Evolutionary conservation across 2,329 filamentous ascomycete genomes (phyloP), one percentile per base, ranked within the genome.

Genomic region (Neoscytalidium dimidiatum): DNA sequence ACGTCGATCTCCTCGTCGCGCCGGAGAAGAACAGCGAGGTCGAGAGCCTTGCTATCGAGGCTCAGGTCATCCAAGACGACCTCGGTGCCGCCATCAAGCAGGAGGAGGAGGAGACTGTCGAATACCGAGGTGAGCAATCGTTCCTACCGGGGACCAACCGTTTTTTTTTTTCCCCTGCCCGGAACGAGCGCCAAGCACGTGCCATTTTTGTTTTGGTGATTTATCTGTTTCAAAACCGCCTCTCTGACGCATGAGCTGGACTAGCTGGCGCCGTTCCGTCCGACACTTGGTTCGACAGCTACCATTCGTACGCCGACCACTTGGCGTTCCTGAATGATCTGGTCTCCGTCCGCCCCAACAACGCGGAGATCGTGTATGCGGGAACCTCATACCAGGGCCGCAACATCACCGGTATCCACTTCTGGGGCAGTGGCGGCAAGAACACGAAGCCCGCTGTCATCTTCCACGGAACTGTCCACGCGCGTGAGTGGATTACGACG

Each of bases 401-500:
- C 23, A 66, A 68, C 17, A 64, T 77, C 49, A 76, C 72, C 26
- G 75, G 75, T 43, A 77, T 77, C 62, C 75, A 77, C 49, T 76
- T 77, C 67, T 77, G 75, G 75, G 75, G 75, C 7, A 72, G 69
- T 29, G 73, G 74, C 0, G 75, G 75, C n/a, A 74, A 75, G 49
- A 74, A 74, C 61, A 74, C 73, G 19, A 75, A 73, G 71, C 75
- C 75, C 51, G 75, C 74, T 21, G 71, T 78, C 28, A 73, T 78
- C 3, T 75, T 74, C 73, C 76, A 78, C 65, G 73, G 73, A 21
- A 78, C 75, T 3, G 76, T 78, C 13, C 76, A 78, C 51, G 76
- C 76, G 4, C 71, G 76, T 66, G 76, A 77, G 64, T 77, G 75
- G 75, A 75, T 77, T 51, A 71, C 73, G 6, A 74, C 74, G 2